These are phyloP conservation scores for Amanita rubescens DNA, from an alignment of 768 basidiomycete genomes.

Conservation along the genomic window DNA sequence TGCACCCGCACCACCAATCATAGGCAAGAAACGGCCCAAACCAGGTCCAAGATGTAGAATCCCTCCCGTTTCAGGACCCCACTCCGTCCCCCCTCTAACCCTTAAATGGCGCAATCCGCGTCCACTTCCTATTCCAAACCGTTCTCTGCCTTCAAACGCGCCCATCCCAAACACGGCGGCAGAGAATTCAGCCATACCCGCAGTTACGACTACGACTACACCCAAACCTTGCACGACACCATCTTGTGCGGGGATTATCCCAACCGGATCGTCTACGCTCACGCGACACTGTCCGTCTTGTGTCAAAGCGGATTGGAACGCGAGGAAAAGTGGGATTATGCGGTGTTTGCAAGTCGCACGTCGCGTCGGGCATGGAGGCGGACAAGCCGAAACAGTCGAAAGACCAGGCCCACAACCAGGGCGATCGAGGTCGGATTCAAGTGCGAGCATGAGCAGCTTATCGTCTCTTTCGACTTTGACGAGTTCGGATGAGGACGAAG, in stretches of 20 bases:
- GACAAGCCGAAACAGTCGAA: not conserved
- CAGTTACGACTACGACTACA: no score
- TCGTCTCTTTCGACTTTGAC: not conserved
- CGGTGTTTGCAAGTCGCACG: not conserved
- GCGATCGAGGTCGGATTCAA: not conserved
- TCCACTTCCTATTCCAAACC: no score
- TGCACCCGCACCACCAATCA: no score
- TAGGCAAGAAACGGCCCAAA: no score
- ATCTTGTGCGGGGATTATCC: not conserved
- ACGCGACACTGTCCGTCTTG: conserved; percentile 1
- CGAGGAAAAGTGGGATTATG: no score
- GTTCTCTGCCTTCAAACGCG: no score
- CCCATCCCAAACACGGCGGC: not conserved
- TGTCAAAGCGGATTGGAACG: not conserved
- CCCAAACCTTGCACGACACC: not conserved
- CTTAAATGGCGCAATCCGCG: no score
- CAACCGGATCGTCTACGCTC: not conserved
- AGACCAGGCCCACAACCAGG: not conserved
- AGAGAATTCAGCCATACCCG: not conserved
- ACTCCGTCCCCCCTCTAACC: no score
- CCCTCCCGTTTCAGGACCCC: no score
- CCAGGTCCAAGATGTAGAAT: no score
- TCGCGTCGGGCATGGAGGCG: not conserved
- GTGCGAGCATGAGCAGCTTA: not conserved
- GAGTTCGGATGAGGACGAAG: not conserved